Conservation (phyloP, 2,329 filamentous ascomycete species). For the Alternaria burnsii region DNA sequence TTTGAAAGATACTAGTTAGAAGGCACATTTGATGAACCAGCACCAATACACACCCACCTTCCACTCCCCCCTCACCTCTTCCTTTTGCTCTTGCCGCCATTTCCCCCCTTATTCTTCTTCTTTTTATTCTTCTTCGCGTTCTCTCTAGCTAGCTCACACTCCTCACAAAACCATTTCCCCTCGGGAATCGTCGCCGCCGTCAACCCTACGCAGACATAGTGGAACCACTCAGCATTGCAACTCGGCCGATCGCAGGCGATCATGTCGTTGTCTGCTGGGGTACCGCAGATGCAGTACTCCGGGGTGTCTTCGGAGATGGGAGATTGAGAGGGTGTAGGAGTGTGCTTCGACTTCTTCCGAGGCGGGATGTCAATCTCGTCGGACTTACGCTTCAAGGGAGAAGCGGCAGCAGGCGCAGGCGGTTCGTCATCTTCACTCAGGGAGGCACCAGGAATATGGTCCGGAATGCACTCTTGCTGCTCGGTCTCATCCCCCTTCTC, state of each 20-base stretch:
- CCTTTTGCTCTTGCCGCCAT: not conserved
- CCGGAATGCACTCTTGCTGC: not conserved
- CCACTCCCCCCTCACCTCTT: not conserved
- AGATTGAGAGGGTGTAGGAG: not conserved
- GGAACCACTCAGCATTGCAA: slow-evolving; percentile 6
- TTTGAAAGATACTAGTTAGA: not conserved
- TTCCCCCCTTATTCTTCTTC: not conserved
- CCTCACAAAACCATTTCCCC: slow-evolving; percentile 11
- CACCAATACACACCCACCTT: not conserved
- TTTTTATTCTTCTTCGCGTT: not conserved
- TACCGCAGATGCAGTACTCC: slow-evolving; percentile 7
- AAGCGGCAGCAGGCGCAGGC: not conserved
- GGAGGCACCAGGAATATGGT: not conserved
- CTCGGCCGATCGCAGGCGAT: slow-evolving; percentile 8
- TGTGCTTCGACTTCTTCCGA: not conserved
- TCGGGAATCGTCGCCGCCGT: not conserved
- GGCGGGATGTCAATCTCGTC: not conserved
- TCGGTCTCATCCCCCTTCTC: not conserved
- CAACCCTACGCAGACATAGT: slow-evolving; percentile 10
- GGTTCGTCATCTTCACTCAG: not conserved
- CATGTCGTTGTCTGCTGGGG: not conserved
- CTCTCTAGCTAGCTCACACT: not conserved
- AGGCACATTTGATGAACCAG: not conserved
- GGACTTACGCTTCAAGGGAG: not conserved
- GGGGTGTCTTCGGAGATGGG: not conserved